Evolutionary conservation across 2,329 filamentous ascomycete genomes (phyloP), one percentile per base, ranked within the genome.

Genomic region (Amesomyces nigricolor): DNA sequence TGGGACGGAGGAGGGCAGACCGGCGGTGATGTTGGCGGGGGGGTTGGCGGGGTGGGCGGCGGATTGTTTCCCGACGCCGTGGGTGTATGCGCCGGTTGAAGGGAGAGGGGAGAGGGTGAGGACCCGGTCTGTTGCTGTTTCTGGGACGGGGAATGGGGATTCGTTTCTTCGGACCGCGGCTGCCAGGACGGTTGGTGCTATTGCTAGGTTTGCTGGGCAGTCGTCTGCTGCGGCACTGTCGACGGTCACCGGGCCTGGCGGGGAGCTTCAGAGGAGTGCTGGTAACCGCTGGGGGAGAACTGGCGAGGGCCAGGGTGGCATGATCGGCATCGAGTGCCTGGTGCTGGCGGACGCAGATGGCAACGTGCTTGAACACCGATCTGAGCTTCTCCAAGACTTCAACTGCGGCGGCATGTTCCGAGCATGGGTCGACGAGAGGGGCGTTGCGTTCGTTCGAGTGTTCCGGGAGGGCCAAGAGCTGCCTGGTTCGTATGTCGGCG

Each of bases 341-440:
- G 70, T 80, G 1, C 72, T 78, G 10, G 66, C 70, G 2, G 73
- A 79, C 57, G 70, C 61, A 3, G 64, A 72, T n/a, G 75, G 77
- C 0, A 61, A 62, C n/a, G 63, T 75, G 5, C 66, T 78, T 1
- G 71, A 72, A 2, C 68, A 70, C 1, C 65, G 72, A 13, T 74
- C 73, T 1, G 75, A 79, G 50, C 77, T 95, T 5, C 72, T 91
- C 14, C 87, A 85, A 68, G 88, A 91, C 63, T 91, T 86, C 68
- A 95, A 96, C 67, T 94, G 88, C 63, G 87, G 85, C 4, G 91
- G 91, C 0, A 91, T 96, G 88, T 94, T 91, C 66, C 79, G 90
- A 17, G 89, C 89, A 0, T 92, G 87, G 79, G 73, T 88, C 17
- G 80, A 88, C 59, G 78, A 84, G 4, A 66, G 80, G 1, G 86